phyloP scores from a whole-genome alignment of 805 yeast species.

The Ogataea trehaloabstinens region DNA sequence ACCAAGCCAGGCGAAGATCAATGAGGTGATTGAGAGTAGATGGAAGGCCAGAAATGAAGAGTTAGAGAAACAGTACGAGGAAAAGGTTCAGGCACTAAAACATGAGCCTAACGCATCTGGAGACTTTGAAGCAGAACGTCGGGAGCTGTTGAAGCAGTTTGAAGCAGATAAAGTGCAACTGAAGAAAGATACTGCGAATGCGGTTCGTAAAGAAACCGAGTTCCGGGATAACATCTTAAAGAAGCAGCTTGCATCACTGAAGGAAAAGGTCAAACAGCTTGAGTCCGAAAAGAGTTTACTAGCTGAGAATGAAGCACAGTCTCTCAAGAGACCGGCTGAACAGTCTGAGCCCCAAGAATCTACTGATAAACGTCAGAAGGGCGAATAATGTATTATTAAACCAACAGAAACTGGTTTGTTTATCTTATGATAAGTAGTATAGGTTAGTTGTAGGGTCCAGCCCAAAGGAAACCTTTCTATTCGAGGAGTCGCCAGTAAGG shows the following conservation, averaged over 20 bases:
- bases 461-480: constrained; percentile 6
- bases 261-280: constrained; percentile 33
- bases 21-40: constrained; percentile 35
- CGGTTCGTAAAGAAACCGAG: constrained; percentile 56
- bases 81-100: constrained; percentile 23
- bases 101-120: constrained; percentile 6
- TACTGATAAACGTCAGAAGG: neutral
- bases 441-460: neutral
- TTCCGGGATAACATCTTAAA: constrained; percentile 56
- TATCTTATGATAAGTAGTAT: constrained; percentile 5
- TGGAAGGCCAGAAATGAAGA: constrained; percentile 33
- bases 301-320: neutral
- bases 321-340: neutral
- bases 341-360: constrained; percentile 1
- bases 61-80: constrained; percentile 31
- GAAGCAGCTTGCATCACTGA: constrained; percentile 51
- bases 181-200: constrained; percentile 44
- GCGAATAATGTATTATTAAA: no score
- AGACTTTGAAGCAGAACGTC: constrained; percentile 15
- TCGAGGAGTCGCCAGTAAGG: constrained; percentile 8
- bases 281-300: constrained; percentile 5
- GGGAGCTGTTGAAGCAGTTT: constrained; percentile 20
- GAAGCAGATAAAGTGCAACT: constrained; percentile 34
- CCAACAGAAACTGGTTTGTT: no score
- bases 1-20: constrained; percentile 37